Conservation (phyloP, 768 basidiomycete species). For the Cystobasidium onofrii region DNA sequence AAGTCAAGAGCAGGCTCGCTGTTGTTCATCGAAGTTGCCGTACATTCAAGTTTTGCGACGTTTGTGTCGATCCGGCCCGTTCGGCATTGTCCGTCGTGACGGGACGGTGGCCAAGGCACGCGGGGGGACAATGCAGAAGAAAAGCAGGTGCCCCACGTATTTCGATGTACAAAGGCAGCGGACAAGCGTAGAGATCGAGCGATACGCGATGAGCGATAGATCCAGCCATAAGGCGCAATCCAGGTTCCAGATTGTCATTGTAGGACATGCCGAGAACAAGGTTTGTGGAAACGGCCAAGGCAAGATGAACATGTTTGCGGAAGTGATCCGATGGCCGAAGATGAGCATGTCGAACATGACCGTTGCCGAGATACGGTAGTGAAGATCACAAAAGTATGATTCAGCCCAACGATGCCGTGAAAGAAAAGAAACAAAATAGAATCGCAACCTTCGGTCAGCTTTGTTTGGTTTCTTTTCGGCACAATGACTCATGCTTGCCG, state of each 20-base stretch:
- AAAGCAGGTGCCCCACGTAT: neutral
- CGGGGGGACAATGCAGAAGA: neutral
- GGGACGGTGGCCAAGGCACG: neutral
- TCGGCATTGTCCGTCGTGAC: neutral
- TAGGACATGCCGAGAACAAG: neutral
- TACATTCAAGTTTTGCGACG: too few species aligned
- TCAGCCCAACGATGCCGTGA: neutral
- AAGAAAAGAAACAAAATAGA: neutral
- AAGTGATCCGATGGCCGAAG: too few species aligned
- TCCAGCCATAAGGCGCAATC: too few species aligned
- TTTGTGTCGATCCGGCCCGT: neutral
- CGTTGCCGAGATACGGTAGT: too few species aligned
- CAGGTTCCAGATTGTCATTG: too few species aligned
- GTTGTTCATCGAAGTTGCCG: neutral
- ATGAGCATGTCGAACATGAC: too few species aligned
- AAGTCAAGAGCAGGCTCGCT: neutral
- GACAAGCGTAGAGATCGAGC: neutral
- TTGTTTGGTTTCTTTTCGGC: too few species aligned
- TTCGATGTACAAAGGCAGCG: neutral
- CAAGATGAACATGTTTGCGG: too few species aligned
- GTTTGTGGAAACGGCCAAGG: too few species aligned
- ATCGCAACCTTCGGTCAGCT: neutral
- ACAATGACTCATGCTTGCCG: too few species aligned
- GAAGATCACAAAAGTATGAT: too few species aligned
- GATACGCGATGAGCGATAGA: too few species aligned